Percentiles rank a stretch among this genome's conserved stretches.
These are phyloP conservation scores for Phlyctochytrium bullatum DNA, from an alignment of 192 early-diverging fungal genomes.

Conservation along the genomic window DNA sequence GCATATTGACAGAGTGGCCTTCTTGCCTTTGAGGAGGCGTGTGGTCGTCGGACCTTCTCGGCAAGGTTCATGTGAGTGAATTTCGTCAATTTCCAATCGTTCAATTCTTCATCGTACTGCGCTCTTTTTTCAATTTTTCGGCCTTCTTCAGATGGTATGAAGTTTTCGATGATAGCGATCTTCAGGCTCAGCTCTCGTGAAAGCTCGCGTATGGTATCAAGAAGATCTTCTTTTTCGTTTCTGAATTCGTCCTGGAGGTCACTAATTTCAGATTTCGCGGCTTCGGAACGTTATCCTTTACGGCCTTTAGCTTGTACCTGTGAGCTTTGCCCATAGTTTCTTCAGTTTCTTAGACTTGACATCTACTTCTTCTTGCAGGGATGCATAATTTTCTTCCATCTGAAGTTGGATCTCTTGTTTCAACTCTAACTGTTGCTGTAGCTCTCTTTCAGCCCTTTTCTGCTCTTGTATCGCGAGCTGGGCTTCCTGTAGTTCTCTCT, in stretches of 20 bases:
- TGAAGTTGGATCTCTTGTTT: conserved; percentile 57
- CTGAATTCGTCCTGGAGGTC: conserved; percentile 64
- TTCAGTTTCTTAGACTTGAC: conserved; percentile 60
- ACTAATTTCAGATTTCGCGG: conserved; percentile 52
- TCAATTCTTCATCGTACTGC: conserved; percentile 50
- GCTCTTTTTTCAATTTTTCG: conserved; percentile 49
- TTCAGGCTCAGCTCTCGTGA: conserved; percentile 56
- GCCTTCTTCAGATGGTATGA: conserved; percentile 54
- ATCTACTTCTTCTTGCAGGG: conserved; percentile 65
- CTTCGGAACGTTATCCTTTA: background rate
- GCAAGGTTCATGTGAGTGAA: conserved; percentile 38
- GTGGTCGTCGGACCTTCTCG: conserved; percentile 40
- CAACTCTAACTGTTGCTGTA: conserved; percentile 47
- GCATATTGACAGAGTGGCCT: conserved; percentile 54
- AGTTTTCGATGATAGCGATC: conserved; percentile 54
- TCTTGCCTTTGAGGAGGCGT: conserved; percentile 26
- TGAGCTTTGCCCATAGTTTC: conserved; percentile 57
- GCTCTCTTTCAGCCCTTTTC: conserved; percentile 41
- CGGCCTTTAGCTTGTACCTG: conserved; percentile 10
- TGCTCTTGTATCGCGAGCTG: conserved; percentile 47
- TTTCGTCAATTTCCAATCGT: conserved; percentile 49
- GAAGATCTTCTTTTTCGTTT: conserved; percentile 53
- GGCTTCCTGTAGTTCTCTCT: conserved; percentile 45
- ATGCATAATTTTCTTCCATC: conserved; percentile 60
- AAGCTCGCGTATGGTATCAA: conserved; percentile 60